Base-by-base conservation (phyloP, 2,329 filamentous ascomycete genomes). In the Paradendryphiella salina region DNA sequence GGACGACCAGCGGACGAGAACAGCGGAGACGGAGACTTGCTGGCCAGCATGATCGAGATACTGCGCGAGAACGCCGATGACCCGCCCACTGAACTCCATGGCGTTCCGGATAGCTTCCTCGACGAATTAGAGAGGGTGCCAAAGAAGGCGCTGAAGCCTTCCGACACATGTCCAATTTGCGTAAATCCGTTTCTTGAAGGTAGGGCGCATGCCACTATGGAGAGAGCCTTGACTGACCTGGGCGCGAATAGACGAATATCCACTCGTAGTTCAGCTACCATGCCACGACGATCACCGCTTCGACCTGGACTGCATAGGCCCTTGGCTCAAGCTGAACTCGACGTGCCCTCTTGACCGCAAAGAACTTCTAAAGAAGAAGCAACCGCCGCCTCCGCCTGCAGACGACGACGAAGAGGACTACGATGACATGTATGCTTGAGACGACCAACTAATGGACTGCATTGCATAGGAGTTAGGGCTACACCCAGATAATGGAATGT, bases 241-340 rank as follows among this genome's bases (percentile, higher is more conserved):
- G 35, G 4, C 35, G 13, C 51, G 44, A 35, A 49, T 50, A 78
- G 76, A 85, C 57, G 58, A 79, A 36, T 84, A 85, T 59, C 84
- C 84, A n/a, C 78, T 87, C 14, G 81, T 86, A 29, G 83, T 87
- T 37, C 77, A 79, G 21, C 67, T 87, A 26, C 82, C 84, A 8
- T 87, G 84, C 58, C 82, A 86, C 65, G 75, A 79, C 13, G 79
- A 79, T 31, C 84, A 87, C 66, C 63, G 82, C 15, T 86, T 86
- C 69, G 84, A 87, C 70, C 68, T 86, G 20, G 84, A 86, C 61
- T 87, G 84, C 68, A 82, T 87, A 54, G 73, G 79, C 50, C 84
- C 84, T 0, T 87, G 84, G 84, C 70, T 87, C 56, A 80, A 85
- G 57, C 73, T 86, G 47, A 82, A 85, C 56, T 81, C 82, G 7